A percentile compares a stretch with the other conserved stretches of the same genome.
phyloP scores from a whole-genome alignment of 2,329 filamentous ascomycete species.

The Ceratocystis diversiconidia region DNA sequence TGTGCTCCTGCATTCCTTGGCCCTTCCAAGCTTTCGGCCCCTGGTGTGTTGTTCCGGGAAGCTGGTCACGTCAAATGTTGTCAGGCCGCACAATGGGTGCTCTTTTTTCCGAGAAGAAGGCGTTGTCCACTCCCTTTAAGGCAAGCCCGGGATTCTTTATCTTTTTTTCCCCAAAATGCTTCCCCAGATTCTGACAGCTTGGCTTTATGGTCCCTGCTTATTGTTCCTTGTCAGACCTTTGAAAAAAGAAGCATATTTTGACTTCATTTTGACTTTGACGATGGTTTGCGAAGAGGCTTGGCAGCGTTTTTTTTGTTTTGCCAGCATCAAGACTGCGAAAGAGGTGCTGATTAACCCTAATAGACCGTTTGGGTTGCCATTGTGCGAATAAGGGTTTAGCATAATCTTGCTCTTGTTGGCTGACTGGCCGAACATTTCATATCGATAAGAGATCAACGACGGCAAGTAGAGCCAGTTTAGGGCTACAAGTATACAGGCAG shows the following conservation, averaged over 20 bases:
- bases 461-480: background rate
- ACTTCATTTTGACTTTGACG: background rate
- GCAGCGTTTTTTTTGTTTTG: background rate
- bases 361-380: accelerated
- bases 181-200: background rate
- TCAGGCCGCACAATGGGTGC: background rate
- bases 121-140: background rate
- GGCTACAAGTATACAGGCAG: background rate
- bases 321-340: background rate
- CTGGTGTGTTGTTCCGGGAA: background rate
- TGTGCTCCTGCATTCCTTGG: background rate
- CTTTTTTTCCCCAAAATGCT: background rate
- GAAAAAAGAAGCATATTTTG: background rate
- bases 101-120: background rate
- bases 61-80: background rate
- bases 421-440: too few species aligned
- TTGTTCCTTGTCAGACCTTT: background rate
- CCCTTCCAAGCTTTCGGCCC: background rate
- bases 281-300: background rate
- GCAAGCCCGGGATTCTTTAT: background rate
- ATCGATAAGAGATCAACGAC: background rate
- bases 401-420: too few species aligned
- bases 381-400: background rate
- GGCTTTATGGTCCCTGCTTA: background rate
- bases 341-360: background rate